Conservation (phyloP, 129 eudicot species). For the Centaurea solstitialis region DNA sequence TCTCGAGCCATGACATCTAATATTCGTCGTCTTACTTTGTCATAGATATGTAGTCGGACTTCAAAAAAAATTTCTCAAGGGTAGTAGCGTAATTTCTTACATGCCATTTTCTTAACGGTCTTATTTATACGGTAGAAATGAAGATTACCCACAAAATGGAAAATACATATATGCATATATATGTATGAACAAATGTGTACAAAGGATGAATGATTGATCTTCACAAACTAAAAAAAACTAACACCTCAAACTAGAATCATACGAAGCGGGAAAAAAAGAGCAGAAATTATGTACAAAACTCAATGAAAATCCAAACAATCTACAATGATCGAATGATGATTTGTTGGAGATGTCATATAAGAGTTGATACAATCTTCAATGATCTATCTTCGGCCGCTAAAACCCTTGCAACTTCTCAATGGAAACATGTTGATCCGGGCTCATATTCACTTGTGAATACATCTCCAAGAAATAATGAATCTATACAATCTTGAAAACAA, state of each 20-base stretch:
- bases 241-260: constrained; percentile 18
- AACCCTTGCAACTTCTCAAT: constrained; percentile 1
- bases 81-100: not conserved
- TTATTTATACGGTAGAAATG: not conserved
- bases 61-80: not conserved
- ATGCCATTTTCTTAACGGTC: not conserved
- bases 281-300: constrained; percentile 39
- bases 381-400: constrained; percentile 20
- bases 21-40: not conserved
- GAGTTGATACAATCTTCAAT: constrained; percentile 9
- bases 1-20: too few species aligned
- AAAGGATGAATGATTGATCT: constrained; percentile 10
- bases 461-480: constrained; percentile 17
- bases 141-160: not conserved
- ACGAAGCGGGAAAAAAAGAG: not conserved
- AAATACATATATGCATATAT: not conserved
- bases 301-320: constrained; percentile 10
- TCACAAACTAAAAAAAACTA: constrained; percentile 19
- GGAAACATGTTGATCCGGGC: constrained; percentile 5
- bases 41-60: too few species aligned
- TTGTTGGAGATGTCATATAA: constrained; percentile 19
- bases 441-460: not conserved
- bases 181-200: constrained; percentile 18
- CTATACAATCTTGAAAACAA: not conserved
- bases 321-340: constrained; percentile 2